A percentile compares a stretch with the other conserved stretches of the same genome.
Evolutionary conservation across 192 early-diverging fungal species (phyloP).

Genomic region (Mortierella claussenii): DNA sequence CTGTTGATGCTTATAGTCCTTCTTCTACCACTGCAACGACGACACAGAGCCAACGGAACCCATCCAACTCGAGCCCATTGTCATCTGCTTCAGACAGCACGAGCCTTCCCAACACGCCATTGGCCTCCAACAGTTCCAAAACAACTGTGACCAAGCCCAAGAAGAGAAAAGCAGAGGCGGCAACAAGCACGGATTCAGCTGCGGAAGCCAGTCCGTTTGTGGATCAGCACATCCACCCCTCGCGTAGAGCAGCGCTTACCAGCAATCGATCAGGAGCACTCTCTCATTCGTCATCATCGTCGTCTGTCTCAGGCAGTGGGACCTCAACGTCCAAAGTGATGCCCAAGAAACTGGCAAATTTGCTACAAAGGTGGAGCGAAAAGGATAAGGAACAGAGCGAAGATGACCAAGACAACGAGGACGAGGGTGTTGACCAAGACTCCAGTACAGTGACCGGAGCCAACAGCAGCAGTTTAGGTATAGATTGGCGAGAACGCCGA

Average conservation of each 20-base stretch:
- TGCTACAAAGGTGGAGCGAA: conserved; percentile 47
- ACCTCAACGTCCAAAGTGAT: conserved; percentile 22
- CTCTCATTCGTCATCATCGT: not conserved
- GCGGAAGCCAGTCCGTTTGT: not conserved
- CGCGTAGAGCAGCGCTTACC: conserved; percentile 22
- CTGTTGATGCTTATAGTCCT: too few species aligned
- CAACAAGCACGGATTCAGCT: not conserved
- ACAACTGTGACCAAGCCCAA: conserved; percentile 1
- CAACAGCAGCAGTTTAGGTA: conserved; percentile 35
- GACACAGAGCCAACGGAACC: not conserved
- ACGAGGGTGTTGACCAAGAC: not conserved
- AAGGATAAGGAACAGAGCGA: conserved; percentile 27
- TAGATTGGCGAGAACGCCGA: not conserved
- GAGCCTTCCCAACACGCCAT: not conserved
- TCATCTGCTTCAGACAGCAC: not conserved
- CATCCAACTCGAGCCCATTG: not conserved
- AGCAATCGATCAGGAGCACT: not conserved
- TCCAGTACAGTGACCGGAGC: conserved; percentile 12
- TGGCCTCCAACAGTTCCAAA: not conserved
- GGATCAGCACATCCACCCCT: conserved; percentile 36
- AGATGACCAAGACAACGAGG: conserved; percentile 10
- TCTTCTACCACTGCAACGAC: too few species aligned
- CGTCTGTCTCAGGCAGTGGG: not conserved
- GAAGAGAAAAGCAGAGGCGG: conserved; percentile 17
- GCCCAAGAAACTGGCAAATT: conserved; percentile 43